Evolutionary conservation across 371 early-diverging fungal species (phyloP).

Genomic region (Mycotypha africana): DNA sequence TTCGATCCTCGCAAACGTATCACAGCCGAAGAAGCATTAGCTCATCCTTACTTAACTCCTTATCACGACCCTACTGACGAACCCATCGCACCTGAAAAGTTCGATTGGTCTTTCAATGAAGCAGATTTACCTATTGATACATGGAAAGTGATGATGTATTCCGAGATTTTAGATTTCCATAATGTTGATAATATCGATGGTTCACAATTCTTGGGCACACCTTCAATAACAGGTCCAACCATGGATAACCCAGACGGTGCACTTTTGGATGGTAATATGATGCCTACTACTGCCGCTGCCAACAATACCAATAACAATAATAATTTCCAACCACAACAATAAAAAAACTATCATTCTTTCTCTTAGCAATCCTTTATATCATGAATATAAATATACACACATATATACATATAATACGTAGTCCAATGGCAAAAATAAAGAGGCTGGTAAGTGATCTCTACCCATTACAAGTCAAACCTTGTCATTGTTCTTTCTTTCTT

Average conservation of each 20-base stretch:
- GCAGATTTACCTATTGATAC: conserved; percentile 83
- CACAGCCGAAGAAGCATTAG: conserved; percentile 83
- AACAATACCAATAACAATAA: no score
- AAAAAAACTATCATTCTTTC: no score
- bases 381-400: no score
- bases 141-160: conserved; percentile 86
- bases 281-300: no score
- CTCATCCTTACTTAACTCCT: conserved; percentile 81
- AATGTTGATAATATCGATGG: conserved; percentile 47
- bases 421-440: no score
- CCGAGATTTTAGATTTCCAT: conserved; percentile 67
- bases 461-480: no score
- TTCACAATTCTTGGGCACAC: conserved; percentile 40
- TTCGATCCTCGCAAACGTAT: conserved; percentile 93
- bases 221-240: conserved; percentile 30
- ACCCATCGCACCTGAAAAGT: conserved; percentile 70
- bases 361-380: no score
- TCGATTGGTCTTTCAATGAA: conserved; percentile 95
- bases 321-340: no score
- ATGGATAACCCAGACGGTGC: conserved; percentile 21
- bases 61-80: conserved; percentile 95
- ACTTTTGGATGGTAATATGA: no score
- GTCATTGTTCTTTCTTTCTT: no score
- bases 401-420: no score
- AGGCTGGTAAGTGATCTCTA: no score